Evolutionary conservation across 106 monocot genomes (phyloP).

Genomic region (Dioscorea alata): DNA sequence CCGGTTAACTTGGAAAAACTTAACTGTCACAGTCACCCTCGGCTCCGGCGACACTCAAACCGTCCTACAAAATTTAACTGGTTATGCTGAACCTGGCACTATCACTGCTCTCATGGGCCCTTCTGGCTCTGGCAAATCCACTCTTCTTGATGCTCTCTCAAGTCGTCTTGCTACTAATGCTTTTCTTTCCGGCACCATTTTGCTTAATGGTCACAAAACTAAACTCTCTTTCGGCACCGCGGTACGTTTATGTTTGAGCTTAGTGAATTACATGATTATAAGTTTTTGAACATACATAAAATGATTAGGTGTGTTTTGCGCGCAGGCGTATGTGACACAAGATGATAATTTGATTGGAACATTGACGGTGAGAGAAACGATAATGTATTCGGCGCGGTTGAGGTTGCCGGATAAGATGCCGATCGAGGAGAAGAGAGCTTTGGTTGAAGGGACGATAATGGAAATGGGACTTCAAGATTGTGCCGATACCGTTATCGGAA

Average conservation of each 20-base stretch:
- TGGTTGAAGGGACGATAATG: conserved; percentile 69
- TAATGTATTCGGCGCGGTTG: conserved; percentile 64
- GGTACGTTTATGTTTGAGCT: conserved; percentile 10
- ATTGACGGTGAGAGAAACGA: conserved; percentile 81
- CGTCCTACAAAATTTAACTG: conserved; percentile 58
- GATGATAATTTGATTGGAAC: conserved; percentile 82
- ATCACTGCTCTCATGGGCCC: conserved; percentile 74
- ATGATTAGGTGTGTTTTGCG: neutral
- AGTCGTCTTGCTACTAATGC: conserved; percentile 63
- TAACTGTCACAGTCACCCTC: conserved; percentile 54
- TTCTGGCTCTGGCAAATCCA: conserved; percentile 78
- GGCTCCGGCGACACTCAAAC: conserved; percentile 37
- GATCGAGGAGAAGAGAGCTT: conserved; percentile 51
- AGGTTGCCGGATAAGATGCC: conserved; percentile 77
- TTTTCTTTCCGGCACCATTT: conserved; percentile 45
- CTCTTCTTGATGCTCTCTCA: conserved; percentile 63
- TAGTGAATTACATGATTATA: no score
- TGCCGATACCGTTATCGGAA: conserved; percentile 69
- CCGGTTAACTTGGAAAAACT: conserved; percentile 67
- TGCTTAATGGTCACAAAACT: conserved; percentile 62
- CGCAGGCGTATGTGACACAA: conserved; percentile 84
- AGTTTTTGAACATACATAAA: no score
- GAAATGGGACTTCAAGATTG: conserved; percentile 88
- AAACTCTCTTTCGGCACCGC: conserved; percentile 79
- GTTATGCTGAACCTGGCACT: conserved; percentile 64